Evolutionary conservation across 345 rosid genomes (phyloP).

Genomic region (Psidium guajava): DNA sequence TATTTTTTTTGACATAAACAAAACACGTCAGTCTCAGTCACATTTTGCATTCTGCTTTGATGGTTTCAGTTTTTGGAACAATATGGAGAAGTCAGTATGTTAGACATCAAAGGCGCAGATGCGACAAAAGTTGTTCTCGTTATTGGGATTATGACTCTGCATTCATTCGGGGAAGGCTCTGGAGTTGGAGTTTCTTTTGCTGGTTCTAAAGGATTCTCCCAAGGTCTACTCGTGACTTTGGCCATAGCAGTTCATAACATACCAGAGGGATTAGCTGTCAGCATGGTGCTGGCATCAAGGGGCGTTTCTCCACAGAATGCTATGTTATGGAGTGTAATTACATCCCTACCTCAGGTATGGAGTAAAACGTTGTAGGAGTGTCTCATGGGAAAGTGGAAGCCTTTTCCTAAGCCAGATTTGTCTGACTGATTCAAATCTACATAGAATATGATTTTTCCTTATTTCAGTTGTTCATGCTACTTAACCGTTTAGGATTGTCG

Average conservation of each 20-base stretch:
- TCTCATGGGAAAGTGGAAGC: not conserved
- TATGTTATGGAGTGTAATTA: slow-evolving; percentile 97
- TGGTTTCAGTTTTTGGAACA: slow-evolving; percentile 77
- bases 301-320: slow-evolving; percentile 99
- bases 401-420: not conserved
- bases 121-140: slow-evolving; percentile 92
- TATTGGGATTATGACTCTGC: slow-evolving; percentile 98
- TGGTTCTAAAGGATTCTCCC: slow-evolving; percentile 90
- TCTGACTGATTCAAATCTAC: not conserved
- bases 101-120: slow-evolving; percentile 97
- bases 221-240: slow-evolving; percentile 94
- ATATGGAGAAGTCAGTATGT: slow-evolving; percentile 95
- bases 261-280: slow-evolving; percentile 97
- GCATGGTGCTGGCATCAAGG: slow-evolving; percentile 97
- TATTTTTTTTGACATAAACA: not conserved
- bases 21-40: not conserved
- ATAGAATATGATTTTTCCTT: not conserved
- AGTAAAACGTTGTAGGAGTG: not conserved
- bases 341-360: slow-evolving; percentile 94
- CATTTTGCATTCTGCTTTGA: not conserved
- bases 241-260: slow-evolving; percentile 98
- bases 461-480: not conserved
- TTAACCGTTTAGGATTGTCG: not conserved
- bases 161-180: slow-evolving; percentile 98
- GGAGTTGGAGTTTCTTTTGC: slow-evolving; percentile 99